Conservation (phyloP, 2,329 filamentous ascomycete genomes). For the Lizonia empirigonia region DNA sequence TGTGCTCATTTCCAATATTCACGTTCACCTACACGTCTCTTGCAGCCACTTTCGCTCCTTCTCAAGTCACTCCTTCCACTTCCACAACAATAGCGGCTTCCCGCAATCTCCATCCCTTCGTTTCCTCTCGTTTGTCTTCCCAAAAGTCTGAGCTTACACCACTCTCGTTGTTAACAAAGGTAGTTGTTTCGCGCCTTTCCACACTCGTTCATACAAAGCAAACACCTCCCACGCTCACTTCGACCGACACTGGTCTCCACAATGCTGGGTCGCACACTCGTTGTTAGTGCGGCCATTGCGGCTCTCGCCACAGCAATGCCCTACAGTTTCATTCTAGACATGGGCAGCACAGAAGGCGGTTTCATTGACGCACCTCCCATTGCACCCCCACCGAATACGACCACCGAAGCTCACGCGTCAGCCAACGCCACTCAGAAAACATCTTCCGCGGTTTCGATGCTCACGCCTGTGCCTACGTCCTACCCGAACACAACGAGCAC, state of each 20-base stretch:
- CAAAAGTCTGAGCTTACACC: background rate
- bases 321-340: slow-evolving; percentile 5
- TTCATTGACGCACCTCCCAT: background rate
- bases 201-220: background rate
- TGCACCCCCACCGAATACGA: background rate
- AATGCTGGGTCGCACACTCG: slow-evolving; percentile 2
- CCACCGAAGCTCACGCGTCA: background rate
- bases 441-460: background rate
- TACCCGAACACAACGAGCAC: background rate
- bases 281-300: background rate
- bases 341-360: background rate
- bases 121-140: background rate
- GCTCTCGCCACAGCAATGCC: background rate
- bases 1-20: background rate
- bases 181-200: background rate
- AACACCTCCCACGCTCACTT: background rate
- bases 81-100: background rate
- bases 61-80: background rate
- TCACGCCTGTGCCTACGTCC: background rate
- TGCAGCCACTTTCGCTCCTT: background rate
- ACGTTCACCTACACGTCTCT: slow-evolving; percentile 10
- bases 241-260: background rate
- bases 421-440: background rate
- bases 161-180: background rate
- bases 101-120: background rate